Conservation (phyloP, 129 eudicot species). For the Heracleum sosnowskyi region DNA sequence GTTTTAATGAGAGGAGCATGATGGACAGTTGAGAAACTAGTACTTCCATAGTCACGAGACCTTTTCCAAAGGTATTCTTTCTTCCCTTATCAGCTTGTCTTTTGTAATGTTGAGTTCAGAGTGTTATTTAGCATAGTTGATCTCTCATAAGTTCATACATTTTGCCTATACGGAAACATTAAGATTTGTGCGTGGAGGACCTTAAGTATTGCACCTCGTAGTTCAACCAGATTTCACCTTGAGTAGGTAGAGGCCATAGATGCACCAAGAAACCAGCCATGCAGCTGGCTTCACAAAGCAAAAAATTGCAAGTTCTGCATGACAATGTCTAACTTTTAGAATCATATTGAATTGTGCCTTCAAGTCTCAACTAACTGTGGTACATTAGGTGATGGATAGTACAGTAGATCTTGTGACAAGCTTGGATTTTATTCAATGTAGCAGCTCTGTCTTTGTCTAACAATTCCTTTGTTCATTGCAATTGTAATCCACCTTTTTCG, state of each 20-base stretch:
- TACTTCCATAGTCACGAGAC: not conserved
- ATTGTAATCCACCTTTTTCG: no score
- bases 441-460: no score
- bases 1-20: slow-evolving; percentile 2
- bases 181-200: not conserved
- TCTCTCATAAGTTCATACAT: not conserved
- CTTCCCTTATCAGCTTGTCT: not conserved
- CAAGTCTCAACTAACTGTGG: not conserved
- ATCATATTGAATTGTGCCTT: not conserved
- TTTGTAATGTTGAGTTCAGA: not conserved
- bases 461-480: no score
- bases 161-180: not conserved
- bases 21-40: not conserved
- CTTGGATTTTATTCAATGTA: no score
- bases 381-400: no score
- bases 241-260: not conserved
- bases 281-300: not conserved
- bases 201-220: not conserved
- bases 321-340: not conserved
- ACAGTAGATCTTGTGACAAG: no score
- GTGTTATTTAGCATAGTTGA: not conserved
- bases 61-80: not conserved
- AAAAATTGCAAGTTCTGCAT: not conserved
- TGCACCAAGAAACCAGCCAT: slow-evolving; percentile 5
- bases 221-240: not conserved